Base-by-base conservation (phyloP, 768 basidiomycete genomes). In the Myochromella boudieri region DNA sequence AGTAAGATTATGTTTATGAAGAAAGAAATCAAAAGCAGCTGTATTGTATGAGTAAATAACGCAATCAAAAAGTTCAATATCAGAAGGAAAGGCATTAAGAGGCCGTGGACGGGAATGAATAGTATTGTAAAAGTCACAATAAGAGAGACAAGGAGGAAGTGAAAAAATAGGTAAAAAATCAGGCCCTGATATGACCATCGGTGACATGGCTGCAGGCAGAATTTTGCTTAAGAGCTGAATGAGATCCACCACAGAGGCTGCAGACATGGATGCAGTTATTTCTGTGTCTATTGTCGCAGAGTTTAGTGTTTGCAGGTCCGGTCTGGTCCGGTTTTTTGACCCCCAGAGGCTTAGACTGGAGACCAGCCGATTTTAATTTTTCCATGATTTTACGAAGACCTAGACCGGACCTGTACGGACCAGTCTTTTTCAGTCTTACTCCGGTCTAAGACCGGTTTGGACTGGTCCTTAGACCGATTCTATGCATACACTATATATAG, bases 41-140 rank as follows among this genome's bases (percentile, higher is more conserved):
- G 34, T 32, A 31, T 50, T 52, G 42, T 62, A 64, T 2, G 60
- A 63, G 1, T 43, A 37, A 2, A 39, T 20, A 3, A 61, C 22
- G 3, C 25, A 32, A 1, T 37, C 6, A n/a, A 43, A 49, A 3
- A 49, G 25, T 9, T 36, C 36, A n/a, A 1, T 12, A 14, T 49
- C 34, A 2, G 9, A 15, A 1, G 27, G 24, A 18, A 15, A 33
- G 2, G 20, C 0, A 12, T 21, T 3, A 25, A 6, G 22, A 14
- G 25, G 36, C 14, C 22, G 4, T 12, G 8, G 22, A 18, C 24
- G 24, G 20, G 3, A 25, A 32, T 29, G 26, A 7, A 46, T 46
- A 3, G 6, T 1, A 0, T 17, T 3, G 20, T 27, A 38, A 10
- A 46, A 32, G 15, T 46, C 45, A 9, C 15, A 27, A 18, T 41